Percentiles rank a stretch among this genome's conserved stretches.
Evolutionary conservation across 495 filamentous ascomycete species (phyloP).

Genomic region (Hyphodiscus hymeniophilus): DNA sequence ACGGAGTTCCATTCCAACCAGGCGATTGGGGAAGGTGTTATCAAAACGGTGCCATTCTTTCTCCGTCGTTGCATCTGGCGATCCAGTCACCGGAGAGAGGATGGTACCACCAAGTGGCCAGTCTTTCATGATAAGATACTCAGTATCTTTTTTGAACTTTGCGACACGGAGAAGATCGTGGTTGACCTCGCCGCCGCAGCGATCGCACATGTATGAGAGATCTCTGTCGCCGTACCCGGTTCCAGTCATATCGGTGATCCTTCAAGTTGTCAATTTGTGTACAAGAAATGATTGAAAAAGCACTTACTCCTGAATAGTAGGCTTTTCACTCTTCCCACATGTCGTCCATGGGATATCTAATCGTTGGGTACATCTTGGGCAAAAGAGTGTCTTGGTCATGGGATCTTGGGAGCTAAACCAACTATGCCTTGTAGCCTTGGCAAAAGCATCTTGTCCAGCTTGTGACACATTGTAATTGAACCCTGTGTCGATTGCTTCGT

Average conservation of each 20-base stretch:
- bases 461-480: constrained; percentile 53
- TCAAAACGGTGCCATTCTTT: constrained; percentile 14
- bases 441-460: constrained; percentile 39
- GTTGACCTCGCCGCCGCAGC: constrained; percentile 16
- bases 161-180: constrained; percentile 23
- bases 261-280: background rate
- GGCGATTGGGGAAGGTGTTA: constrained; percentile 52
- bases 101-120: constrained; percentile 46
- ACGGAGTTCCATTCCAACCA: constrained; percentile 38
- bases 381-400: constrained; percentile 39
- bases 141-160: constrained; percentile 23
- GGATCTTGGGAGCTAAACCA: constrained; percentile 55
- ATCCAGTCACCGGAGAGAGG: constrained; percentile 31
- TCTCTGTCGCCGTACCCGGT: constrained; percentile 61
- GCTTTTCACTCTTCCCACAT: constrained; percentile 30
- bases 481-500: constrained; percentile 53
- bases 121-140: constrained; percentile 21
- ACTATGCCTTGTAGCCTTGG: constrained; percentile 35
- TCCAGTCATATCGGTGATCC: constrained; percentile 22
- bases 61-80: constrained; percentile 17
- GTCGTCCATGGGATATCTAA: constrained; percentile 54
- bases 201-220: constrained; percentile 34
- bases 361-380: constrained; percentile 43
- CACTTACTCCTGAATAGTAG: constrained; percentile 10
- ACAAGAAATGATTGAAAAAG: background rate